phyloP scores from a whole-genome alignment of 495 filamentous ascomycete genomes.

The Parathielavia hyrcaniae region DNA sequence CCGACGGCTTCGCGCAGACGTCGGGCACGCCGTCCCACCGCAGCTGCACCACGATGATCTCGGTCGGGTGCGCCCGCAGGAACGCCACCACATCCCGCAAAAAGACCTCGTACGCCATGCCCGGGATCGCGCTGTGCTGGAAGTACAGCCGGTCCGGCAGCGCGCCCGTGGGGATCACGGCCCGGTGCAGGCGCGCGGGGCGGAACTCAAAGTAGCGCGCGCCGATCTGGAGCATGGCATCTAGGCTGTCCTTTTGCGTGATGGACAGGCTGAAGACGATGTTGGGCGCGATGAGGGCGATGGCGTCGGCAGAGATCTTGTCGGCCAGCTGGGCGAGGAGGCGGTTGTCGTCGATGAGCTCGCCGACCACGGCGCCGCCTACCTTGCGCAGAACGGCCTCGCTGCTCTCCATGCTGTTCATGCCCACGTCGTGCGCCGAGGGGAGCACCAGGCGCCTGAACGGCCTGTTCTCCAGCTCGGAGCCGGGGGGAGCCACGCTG shows the following conservation, averaged over 20 bases:
- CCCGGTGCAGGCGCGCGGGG: constrained; percentile 43
- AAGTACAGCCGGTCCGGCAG: constrained; percentile 48
- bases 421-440: constrained; percentile 46
- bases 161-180: constrained; percentile 30
- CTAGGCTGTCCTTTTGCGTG: constrained; percentile 48
- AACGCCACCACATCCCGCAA: constrained; percentile 42
- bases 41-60: constrained; percentile 49
- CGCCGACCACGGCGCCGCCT: constrained; percentile 36
- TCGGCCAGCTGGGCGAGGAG: constrained; percentile 30
- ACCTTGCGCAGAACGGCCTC: constrained; percentile 36
- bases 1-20: constrained; percentile 40
- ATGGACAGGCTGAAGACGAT: constrained; percentile 49
- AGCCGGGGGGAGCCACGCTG: constrained; percentile 38
- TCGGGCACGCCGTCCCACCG: constrained; percentile 49
- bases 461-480: constrained; percentile 36
- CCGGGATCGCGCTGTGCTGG: constrained; percentile 49
- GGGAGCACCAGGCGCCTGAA: constrained; percentile 46
- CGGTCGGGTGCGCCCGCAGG: constrained; percentile 38
- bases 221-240: constrained; percentile 43
- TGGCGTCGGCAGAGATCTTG: constrained; percentile 32
- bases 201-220: constrained; percentile 53
- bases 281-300: constrained; percentile 41
- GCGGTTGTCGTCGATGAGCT: constrained; percentile 31
- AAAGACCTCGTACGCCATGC: constrained; percentile 48
- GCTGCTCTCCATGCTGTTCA: constrained; percentile 49